Conservation (phyloP, 306 rosid species). For the Quercus bicolor region DNA sequence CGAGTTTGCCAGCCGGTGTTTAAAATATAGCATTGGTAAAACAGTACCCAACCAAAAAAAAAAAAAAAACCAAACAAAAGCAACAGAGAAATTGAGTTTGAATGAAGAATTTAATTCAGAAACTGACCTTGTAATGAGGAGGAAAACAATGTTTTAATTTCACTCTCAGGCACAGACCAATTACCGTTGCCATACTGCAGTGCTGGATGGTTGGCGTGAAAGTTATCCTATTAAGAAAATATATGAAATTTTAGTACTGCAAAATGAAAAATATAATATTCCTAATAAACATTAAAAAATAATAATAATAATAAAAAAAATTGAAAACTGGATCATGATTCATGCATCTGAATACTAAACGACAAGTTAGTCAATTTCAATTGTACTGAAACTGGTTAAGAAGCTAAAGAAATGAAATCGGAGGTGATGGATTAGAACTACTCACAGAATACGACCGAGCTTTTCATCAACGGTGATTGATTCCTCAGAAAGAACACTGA, state of each 20-base stretch:
- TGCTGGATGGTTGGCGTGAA: slow-evolving; percentile 95
- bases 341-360: no score
- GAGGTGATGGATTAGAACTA: not conserved
- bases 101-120: not conserved
- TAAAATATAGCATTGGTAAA: not conserved
- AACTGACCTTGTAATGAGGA: slow-evolving; percentile 82
- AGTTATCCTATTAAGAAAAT: slow-evolving; percentile 59
- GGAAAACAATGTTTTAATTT: slow-evolving; percentile 79
- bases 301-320: no score
- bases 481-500: slow-evolving; percentile 91
- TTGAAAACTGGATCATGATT: no score
- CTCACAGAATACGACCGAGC: slow-evolving; percentile 78
- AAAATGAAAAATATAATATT: not conserved
- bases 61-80: not conserved
- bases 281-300: not conserved
- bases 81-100: not conserved
- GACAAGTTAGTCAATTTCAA: not conserved
- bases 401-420: not conserved
- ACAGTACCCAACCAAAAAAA: not conserved
- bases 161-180: slow-evolving; percentile 90
- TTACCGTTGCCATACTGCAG: slow-evolving; percentile 97
- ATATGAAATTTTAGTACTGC: not conserved
- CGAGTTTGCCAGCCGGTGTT: not conserved
- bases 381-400: not conserved
- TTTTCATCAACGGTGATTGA: slow-evolving; percentile 89